Conservation (phyloP, 106 monocot genomes). For the Platanthera zijinensis region DNA sequence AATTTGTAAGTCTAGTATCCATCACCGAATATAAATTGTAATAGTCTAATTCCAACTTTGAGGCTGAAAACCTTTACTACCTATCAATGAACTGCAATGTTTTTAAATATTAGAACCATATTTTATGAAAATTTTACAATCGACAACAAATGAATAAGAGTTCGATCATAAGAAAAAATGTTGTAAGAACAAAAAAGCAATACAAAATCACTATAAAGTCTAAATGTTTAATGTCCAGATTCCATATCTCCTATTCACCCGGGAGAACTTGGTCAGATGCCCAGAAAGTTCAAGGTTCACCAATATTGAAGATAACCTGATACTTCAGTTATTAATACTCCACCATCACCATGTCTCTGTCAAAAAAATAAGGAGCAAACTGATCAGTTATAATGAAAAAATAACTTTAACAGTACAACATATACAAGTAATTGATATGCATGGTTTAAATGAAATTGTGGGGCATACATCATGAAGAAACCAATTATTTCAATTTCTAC, state of each 20-base stretch:
- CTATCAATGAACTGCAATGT: background rate
- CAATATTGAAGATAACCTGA: slow-evolving; percentile 56
- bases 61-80: background rate
- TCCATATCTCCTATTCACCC: slow-evolving; percentile 31
- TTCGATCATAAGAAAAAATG: background rate
- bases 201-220: background rate
- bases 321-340: slow-evolving; percentile 50
- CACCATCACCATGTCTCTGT: slow-evolving; percentile 52
- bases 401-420: background rate
- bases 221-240: background rate
- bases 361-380: background rate
- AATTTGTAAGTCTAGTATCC: background rate
- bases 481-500: slow-evolving; percentile 76
- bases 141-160: background rate
- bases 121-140: background rate
- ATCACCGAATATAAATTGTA: background rate
- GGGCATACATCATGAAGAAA: slow-evolving; percentile 85
- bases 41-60: background rate
- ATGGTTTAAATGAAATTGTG: slow-evolving; percentile 1
- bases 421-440: background rate
- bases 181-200: background rate
- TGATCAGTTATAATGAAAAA: background rate
- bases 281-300: slow-evolving; percentile 61
- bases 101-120: background rate
- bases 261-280: slow-evolving; percentile 49